Conservation (phyloP, 768 basidiomycete genomes). For the Hericium coralloides region DNA sequence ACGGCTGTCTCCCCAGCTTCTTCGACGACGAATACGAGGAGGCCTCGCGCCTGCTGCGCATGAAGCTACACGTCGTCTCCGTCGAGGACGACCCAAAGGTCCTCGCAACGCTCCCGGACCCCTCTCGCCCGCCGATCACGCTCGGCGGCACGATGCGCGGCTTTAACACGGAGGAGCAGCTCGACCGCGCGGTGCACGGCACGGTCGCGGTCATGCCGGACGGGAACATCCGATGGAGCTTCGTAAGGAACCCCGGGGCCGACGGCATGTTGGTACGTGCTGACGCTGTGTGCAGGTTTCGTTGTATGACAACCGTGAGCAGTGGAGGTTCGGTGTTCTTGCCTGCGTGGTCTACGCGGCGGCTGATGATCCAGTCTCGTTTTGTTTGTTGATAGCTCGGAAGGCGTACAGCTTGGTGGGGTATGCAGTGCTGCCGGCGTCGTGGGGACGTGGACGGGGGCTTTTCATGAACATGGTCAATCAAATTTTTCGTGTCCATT, state of each 20-base stretch:
- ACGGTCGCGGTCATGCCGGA: slow-evolving; percentile 25
- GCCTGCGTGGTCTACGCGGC: background rate
- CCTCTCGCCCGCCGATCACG: slow-evolving; percentile 20
- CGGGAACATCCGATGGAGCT: slow-evolving; percentile 30
- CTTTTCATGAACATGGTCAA: slow-evolving; percentile 42
- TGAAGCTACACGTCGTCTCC: slow-evolving; percentile 41
- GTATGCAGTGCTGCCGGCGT: slow-evolving; percentile 59
- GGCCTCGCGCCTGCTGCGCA: slow-evolving; percentile 53
- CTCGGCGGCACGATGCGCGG: slow-evolving; percentile 23
- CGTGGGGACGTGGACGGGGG: slow-evolving; percentile 61
- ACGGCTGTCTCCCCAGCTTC: slow-evolving; percentile 31
- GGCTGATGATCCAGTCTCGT: background rate
- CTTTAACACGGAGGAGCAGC: slow-evolving; percentile 14
- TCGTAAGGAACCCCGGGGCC: slow-evolving; percentile 35
- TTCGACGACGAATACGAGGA: slow-evolving; percentile 51
- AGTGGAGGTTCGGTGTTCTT: slow-evolving; percentile 43
- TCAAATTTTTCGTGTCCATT: background rate
- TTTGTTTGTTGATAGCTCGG: slow-evolving; percentile 36
- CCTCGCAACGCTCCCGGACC: slow-evolving; percentile 11
- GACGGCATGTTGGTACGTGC: background rate
- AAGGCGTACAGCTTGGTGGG: slow-evolving; percentile 58
- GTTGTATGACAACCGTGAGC: slow-evolving; percentile 40
- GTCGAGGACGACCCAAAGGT: slow-evolving; percentile 9
- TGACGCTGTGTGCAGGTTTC: slow-evolving; percentile 32
- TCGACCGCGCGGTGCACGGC: slow-evolving; percentile 23